phyloP scores from a whole-genome alignment of 345 rosid species.

The Gossypium raimondii region DNA sequence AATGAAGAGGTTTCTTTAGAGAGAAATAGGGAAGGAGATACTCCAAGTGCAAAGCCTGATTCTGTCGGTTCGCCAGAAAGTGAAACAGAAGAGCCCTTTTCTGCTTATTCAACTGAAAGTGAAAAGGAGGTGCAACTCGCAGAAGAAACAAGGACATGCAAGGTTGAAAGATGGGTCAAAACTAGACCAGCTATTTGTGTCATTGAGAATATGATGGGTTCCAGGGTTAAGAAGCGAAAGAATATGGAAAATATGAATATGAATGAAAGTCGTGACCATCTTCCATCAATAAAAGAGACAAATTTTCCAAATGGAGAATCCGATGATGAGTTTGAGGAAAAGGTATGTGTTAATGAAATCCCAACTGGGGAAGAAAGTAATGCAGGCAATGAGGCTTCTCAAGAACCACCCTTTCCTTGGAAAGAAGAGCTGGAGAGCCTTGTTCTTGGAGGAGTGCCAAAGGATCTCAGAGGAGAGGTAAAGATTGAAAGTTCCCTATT shows the following conservation, averaged over 20 bases:
- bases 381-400: slow-evolving; percentile 25
- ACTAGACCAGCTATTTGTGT: slow-evolving; percentile 58
- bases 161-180: slow-evolving; percentile 51
- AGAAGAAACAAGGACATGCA: slow-evolving; percentile 36
- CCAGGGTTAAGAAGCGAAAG: slow-evolving; percentile 48
- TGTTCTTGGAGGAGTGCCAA: slow-evolving; percentile 92
- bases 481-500: slow-evolving; percentile 19
- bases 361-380: slow-evolving; percentile 28
- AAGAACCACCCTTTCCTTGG: slow-evolving; percentile 55
- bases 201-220: slow-evolving; percentile 70
- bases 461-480: slow-evolving; percentile 95
- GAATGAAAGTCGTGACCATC: slow-evolving; percentile 29
- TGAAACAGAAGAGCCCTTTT: slow-evolving; percentile 11
- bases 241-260: slow-evolving; percentile 16
- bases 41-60: neutral
- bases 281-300: slow-evolving; percentile 34
- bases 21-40: slow-evolving; percentile 15
- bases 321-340: slow-evolving; percentile 35
- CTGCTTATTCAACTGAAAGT: slow-evolving; percentile 22
- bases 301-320: slow-evolving; percentile 32
- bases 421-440: slow-evolving; percentile 81
- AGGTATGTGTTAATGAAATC: slow-evolving; percentile 30
- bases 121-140: slow-evolving; percentile 33
- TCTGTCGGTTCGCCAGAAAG: slow-evolving; percentile 17
- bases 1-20: slow-evolving; percentile 25